A percentile compares a stretch with the other conserved stretches of the same genome.
Conservation (phyloP, 140 eudicot species). For the Oenanthe javanica region DNA sequence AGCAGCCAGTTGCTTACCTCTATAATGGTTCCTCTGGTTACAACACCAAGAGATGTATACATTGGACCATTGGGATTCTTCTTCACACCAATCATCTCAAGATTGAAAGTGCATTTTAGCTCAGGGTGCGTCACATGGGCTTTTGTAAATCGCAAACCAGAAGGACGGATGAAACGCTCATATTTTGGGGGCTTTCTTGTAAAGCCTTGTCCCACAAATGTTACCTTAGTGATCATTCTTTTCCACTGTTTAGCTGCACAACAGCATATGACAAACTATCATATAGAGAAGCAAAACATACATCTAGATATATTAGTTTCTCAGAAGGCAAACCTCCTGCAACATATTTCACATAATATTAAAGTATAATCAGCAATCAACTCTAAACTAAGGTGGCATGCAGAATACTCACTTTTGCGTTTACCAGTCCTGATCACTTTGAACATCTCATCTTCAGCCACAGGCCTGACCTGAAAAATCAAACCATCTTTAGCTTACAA, state of each 20-base stretch:
- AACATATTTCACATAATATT: background rate
- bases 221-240: slow-evolving; percentile 85
- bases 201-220: slow-evolving; percentile 83
- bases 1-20: slow-evolving; percentile 42
- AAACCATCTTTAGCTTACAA: background rate
- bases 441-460: slow-evolving; percentile 97
- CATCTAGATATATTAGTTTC: background rate
- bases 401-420: slow-evolving; percentile 66
- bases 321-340: background rate
- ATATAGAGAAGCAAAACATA: background rate
- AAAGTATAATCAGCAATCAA: background rate
- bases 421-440: slow-evolving; percentile 84
- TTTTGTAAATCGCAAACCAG: slow-evolving; percentile 78
- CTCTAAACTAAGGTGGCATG: background rate
- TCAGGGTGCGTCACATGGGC: slow-evolving; percentile 98
- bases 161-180: slow-evolving; percentile 90
- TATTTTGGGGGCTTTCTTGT: slow-evolving; percentile 96
- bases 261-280: too few species aligned
- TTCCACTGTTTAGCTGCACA: slow-evolving; percentile 95
- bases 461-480: slow-evolving; percentile 66
- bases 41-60: slow-evolving; percentile 92
- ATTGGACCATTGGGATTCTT: slow-evolving; percentile 91
- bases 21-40: slow-evolving; percentile 83
- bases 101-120: slow-evolving; percentile 93
- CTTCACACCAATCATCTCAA: slow-evolving; percentile 90